Conservation (phyloP, 306 rosid genomes). For the Pterocarpus macrocarpus region DNA sequence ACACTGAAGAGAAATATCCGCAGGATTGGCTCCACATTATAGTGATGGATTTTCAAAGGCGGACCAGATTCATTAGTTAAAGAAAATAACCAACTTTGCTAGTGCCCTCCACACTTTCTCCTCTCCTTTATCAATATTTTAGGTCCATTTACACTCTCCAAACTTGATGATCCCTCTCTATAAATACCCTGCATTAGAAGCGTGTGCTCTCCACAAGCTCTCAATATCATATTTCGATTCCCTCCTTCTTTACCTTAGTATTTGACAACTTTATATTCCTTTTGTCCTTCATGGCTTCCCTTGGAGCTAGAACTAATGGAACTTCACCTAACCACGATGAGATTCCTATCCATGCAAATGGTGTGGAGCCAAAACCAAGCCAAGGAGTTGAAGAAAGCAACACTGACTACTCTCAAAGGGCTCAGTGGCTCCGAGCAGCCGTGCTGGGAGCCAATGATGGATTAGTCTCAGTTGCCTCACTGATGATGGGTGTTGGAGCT, state of each 20-base stretch:
- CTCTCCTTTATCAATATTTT: constrained; percentile 17
- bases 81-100: constrained; percentile 43
- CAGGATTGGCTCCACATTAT: neutral
- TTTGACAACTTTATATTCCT: neutral
- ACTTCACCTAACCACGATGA: constrained; percentile 48
- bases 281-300: constrained; percentile 60
- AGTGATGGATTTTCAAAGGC: constrained; percentile 2
- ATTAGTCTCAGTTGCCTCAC: constrained; percentile 67
- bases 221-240: constrained; percentile 39
- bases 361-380: constrained; percentile 33
- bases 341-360: constrained; percentile 48
- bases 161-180: constrained; percentile 37
- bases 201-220: constrained; percentile 64
- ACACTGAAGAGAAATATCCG: constrained; percentile 8
- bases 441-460: constrained; percentile 83
- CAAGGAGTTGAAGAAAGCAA: constrained; percentile 37
- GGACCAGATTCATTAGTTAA: constrained; percentile 13
- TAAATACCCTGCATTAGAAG: constrained; percentile 50
- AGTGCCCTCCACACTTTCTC: constrained; percentile 48
- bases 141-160: constrained; percentile 18
- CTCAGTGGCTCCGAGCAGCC: constrained; percentile 79
- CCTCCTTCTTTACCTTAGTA: neutral
- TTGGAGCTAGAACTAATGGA: constrained; percentile 39
- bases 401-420: constrained; percentile 63
- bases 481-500: constrained; percentile 82